Evolutionary conservation across 192 early-diverging fungal species (phyloP), one percentile per base, ranked within the genome.

Genomic region (Gryganskiella cystojenkinii): DNA sequence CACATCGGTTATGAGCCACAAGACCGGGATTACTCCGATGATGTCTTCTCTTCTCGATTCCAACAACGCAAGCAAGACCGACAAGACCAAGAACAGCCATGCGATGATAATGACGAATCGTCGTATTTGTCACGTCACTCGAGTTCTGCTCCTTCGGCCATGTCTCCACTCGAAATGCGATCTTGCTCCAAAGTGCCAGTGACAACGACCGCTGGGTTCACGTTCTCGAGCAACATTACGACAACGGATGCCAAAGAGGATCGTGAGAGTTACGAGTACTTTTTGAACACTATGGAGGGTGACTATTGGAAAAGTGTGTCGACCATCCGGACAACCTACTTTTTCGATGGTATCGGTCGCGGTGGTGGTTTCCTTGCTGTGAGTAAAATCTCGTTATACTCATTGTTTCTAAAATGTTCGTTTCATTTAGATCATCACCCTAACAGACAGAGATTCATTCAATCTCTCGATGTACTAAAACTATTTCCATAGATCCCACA

Each of bases 271-370:
- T 69, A 69, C 37, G 66, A 67, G n/a, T 8, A 25, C n/a, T 78
- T 78, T 64, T 46, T 78, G 17, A 64, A 22, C 43, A 55, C 53
- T 14, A 78, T 78, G 67, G 66, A 69, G 50, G 61, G 61, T 9
- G 74, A 78, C 56, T 63, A 64, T 15, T 78, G 74, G 74, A 78
- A 78, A 56, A 78, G 66, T 24, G 66, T 78, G 33, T 78, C 74
- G 3, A 78, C 74, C 30, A 61, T 78, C 14, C 74, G 67, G 8
- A 68, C 74, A 0, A 78, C 74, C 20, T 78, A 78, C 56, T 78
- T 78, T 53, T 78, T 78, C n/a, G 74, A 78, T 46, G 74, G 74
- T n/a, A 78, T 78, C 27, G 74, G 74, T 2, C 74, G 74, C 13
- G 74, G 74, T 9, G 74, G 74, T 46, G 74, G 74, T 27, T 78